Evolutionary conservation across 176 grass and related monocot genomes (phyloP).

Genomic region (Typha latifolia): DNA sequence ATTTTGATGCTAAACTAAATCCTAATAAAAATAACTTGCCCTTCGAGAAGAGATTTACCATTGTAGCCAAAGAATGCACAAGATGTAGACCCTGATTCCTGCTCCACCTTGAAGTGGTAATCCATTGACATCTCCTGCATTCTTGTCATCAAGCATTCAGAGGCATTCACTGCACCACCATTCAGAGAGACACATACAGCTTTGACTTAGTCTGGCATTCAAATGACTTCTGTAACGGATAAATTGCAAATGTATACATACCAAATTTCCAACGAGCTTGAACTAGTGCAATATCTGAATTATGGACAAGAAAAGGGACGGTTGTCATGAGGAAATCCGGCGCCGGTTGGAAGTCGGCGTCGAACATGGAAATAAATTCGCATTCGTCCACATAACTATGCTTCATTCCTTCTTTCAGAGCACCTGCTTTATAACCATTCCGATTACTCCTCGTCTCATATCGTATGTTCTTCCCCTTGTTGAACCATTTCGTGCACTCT

Average conservation of each 20-base stretch:
- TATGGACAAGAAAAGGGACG: slow-evolving; percentile 26
- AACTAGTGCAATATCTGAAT: slow-evolving; percentile 35
- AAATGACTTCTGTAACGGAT: background rate
- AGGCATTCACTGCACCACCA: slow-evolving; percentile 35
- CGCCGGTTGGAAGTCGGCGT: slow-evolving; percentile 28
- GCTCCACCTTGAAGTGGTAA: slow-evolving; percentile 74
- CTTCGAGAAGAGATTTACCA: slow-evolving; percentile 22
- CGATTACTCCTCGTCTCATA: slow-evolving; percentile 35
- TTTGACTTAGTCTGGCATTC: background rate
- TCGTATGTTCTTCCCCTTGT: slow-evolving; percentile 24
- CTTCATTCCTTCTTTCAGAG: slow-evolving; percentile 39
- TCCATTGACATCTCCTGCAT: slow-evolving; percentile 85
- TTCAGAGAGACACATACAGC: background rate
- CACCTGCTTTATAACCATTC: slow-evolving; percentile 34
- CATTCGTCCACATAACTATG: slow-evolving; percentile 25
- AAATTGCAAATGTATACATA: slow-evolving; percentile 1
- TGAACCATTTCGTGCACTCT: slow-evolving; percentile 29
- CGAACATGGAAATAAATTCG: slow-evolving; percentile 37
- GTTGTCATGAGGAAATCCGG: slow-evolving; percentile 21
- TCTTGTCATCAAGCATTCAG: slow-evolving; percentile 75
- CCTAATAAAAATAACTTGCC: background rate
- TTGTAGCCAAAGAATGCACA: slow-evolving; percentile 71
- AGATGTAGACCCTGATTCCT: slow-evolving; percentile 51
- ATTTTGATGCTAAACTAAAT: background rate
- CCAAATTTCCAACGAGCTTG: slow-evolving; percentile 40